phyloP scores from a whole-genome alignment of 1,284 basidiomycete species.

The Apiotrichum siamense region DNA sequence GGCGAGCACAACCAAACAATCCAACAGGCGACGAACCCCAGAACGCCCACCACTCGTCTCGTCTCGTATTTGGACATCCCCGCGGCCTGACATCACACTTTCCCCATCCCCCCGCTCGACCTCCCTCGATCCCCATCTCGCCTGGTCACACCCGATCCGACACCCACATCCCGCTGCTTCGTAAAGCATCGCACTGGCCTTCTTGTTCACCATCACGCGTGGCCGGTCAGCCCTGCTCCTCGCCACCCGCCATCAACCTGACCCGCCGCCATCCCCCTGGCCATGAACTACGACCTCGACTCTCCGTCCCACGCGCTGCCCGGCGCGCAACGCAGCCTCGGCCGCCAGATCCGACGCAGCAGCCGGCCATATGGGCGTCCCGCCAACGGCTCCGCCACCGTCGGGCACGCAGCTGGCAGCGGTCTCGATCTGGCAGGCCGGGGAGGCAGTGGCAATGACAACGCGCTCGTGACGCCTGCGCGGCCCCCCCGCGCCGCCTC shows the following conservation, averaged over 20 bases:
- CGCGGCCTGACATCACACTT: too few species aligned
- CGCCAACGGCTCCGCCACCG: background rate
- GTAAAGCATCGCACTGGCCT: too few species aligned
- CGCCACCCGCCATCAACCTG: background rate
- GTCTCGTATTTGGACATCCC: too few species aligned
- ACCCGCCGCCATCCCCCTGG: background rate
- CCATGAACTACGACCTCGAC: conserved; percentile 4
- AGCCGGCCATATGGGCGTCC: conserved; percentile 9
- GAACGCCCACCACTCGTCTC: too few species aligned
- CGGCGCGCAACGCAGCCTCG: conserved; percentile 6
- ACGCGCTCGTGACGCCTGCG: background rate
- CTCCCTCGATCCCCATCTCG: too few species aligned
- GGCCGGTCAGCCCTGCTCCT: background rate
- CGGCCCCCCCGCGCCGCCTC: background rate
- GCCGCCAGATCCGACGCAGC: background rate
- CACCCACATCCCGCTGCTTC: too few species aligned
- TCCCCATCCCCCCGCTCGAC: too few species aligned
- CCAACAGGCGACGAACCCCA: too few species aligned
- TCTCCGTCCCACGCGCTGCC: background rate
- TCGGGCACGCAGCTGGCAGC: background rate
- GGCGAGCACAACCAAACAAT: too few species aligned
- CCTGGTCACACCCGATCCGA: too few species aligned
- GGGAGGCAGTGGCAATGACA: background rate
- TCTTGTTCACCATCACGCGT: too few species aligned
- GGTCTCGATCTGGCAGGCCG: too few species aligned